Evolutionary conservation across 352 stramenopile genomes (phyloP).

Genomic region (Stramenopiles sp.): DNA sequence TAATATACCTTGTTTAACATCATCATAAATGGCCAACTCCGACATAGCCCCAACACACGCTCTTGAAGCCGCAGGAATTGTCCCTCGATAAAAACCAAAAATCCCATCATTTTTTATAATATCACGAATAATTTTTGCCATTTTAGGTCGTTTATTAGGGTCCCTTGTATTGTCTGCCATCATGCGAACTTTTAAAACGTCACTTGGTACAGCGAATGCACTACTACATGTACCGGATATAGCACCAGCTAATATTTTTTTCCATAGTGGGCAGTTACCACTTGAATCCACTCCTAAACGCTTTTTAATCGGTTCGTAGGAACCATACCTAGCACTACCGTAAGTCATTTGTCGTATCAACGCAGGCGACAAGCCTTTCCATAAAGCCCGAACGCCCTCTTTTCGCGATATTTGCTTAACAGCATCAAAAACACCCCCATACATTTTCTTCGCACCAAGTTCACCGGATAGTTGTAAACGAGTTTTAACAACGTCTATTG

Average conservation of each 20-base stretch:
- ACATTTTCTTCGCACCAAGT: slow-evolving; percentile 22
- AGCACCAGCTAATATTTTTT: not conserved
- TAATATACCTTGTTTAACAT: slow-evolving; percentile 75
- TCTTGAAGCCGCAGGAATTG: slow-evolving; percentile 72
- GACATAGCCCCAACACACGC: slow-evolving; percentile 97
- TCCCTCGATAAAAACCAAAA: slow-evolving; percentile 55
- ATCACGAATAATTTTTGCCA: not conserved
- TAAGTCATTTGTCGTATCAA: slow-evolving; percentile 56
- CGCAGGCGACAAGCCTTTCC: slow-evolving; percentile 49
- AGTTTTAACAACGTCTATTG: not conserved
- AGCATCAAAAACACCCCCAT: slow-evolving; percentile 95
- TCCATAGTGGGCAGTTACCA: not conserved
- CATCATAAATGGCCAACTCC: slow-evolving; percentile 98
- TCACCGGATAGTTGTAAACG: not conserved
- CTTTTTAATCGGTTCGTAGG: slow-evolving; percentile 55
- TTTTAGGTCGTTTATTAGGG: not conserved
- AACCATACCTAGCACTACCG: slow-evolving; percentile 54
- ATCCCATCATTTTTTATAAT: slow-evolving; percentile 52
- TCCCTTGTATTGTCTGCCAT: not conserved
- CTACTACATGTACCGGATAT: not conserved
- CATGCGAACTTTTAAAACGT: not conserved
- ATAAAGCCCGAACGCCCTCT: slow-evolving; percentile 65
- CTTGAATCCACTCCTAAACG: not conserved
- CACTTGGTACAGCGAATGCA: not conserved
- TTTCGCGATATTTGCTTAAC: slow-evolving; percentile 57